Percentiles rank a stretch among this genome's conserved stretches.
phyloP scores from a whole-genome alignment of 2,329 filamentous ascomycete species.

The Aspergillus jensenii region DNA sequence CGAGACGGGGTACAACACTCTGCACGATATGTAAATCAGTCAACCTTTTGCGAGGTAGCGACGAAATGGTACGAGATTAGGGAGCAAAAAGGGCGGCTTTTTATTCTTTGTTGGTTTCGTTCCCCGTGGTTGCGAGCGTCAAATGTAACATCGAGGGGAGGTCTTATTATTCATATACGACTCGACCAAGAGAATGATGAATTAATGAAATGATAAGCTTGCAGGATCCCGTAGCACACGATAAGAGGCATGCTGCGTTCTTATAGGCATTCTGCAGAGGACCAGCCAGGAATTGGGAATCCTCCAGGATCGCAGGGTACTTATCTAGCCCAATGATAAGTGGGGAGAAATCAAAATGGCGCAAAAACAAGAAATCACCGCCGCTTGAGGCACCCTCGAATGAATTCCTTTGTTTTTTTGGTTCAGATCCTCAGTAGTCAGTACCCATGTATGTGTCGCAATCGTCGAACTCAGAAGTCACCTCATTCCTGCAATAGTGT shows the following conservation, averaged over 20 bases:
- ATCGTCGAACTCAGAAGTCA: neutral
- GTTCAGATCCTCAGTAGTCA: too few species aligned
- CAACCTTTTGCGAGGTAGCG: too few species aligned
- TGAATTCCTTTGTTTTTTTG: neutral
- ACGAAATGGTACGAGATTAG: neutral
- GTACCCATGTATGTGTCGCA: neutral
- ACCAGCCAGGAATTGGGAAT: neutral
- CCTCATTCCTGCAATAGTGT: slow-evolving; percentile 7
- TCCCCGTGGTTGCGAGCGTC: neutral
- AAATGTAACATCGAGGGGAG: neutral
- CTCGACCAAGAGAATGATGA: neutral
- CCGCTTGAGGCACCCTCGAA: too few species aligned
- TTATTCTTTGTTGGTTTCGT: neutral
- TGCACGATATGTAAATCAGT: slow-evolving; percentile 45
- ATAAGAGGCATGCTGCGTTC: neutral
- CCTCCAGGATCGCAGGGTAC: neutral
- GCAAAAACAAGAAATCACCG: neutral
- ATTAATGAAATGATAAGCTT: slow-evolving; percentile 4
- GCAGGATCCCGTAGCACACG: neutral
- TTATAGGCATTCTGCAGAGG: neutral
- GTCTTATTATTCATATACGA: neutral
- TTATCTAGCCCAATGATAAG: neutral
- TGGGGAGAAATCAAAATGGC: neutral
- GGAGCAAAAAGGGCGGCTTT: slow-evolving; percentile 3
- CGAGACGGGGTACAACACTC: slow-evolving; percentile 57